Evolutionary conservation across 805 yeast genomes (phyloP).

Genomic region (Wickerhamiella slavikovae): DNA sequence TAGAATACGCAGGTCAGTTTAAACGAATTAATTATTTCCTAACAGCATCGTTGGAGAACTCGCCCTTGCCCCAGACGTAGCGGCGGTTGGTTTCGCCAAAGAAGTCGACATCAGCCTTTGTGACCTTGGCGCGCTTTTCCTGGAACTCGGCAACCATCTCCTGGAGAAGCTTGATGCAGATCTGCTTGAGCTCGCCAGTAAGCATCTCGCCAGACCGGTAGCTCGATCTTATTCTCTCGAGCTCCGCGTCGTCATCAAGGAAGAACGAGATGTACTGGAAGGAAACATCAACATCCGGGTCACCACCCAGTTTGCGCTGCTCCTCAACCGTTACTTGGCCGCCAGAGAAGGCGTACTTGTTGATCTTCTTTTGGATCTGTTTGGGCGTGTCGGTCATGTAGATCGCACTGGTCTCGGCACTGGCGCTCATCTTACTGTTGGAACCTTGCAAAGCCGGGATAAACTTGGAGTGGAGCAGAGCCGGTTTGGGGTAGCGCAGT

Average conservation of each 20-base stretch:
- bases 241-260: conserved; percentile 67
- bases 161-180: conserved; percentile 63
- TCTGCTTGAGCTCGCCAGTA: conserved; percentile 84
- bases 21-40: conserved; percentile 19
- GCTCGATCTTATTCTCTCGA: conserved; percentile 36
- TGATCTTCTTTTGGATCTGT: conserved; percentile 81
- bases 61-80: conserved; percentile 51
- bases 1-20: neutral
- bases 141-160: conserved; percentile 68
- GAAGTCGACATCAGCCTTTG: conserved; percentile 35
- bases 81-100: conserved; percentile 57
- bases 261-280: conserved; percentile 84
- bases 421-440: conserved; percentile 89
- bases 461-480: conserved; percentile 80
- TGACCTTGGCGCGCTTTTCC: conserved; percentile 45
- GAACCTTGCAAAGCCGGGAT: conserved; percentile 98
- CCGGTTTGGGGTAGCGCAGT: conserved; percentile 74
- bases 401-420: conserved; percentile 78
- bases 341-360: conserved; percentile 92
- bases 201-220: conserved; percentile 67
- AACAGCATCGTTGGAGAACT: conserved; percentile 24
- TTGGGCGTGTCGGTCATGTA: conserved; percentile 90
- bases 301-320: conserved; percentile 77
- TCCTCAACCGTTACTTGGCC: conserved; percentile 77
- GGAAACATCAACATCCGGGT: conserved; percentile 90